Base-by-base conservation (phyloP, 139 green algal species). In the Tetraselmis chui region DNA sequence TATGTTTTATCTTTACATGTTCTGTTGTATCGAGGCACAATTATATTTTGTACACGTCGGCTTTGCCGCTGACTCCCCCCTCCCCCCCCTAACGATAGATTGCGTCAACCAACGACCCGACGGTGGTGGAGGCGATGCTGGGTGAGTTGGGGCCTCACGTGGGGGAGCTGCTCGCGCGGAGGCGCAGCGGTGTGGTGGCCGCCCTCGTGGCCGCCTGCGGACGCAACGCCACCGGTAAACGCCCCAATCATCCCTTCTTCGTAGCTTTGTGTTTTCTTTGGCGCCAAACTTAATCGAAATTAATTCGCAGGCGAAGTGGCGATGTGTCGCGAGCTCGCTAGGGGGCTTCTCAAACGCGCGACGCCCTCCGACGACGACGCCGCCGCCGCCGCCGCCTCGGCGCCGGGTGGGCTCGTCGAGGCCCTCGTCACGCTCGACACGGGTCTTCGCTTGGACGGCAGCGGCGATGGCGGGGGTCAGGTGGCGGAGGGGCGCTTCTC, bases 141-240 rank as follows among this genome's bases (percentile, higher is more conserved):
- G 85, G 86, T 25, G 88, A 91, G 78, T 83, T 95, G 29, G 30
- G 74, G 2, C 67, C 82, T 2, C 31, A 82, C 23, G 81, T 95
- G 76, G 31, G 76, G 1, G 84, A 91, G 59, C 87, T 96, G 83
- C 87, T 96, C 78, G 76, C 84, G n/a, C 59, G 81, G 31, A 81
- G 88, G 45, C 85, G 93, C 28, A 81, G 81, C 2, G 92, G 92
- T 25, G 92, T 96, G 58, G 82, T 94, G 2, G 92, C 90, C n/a
- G 91, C 92, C 29, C 87, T 96, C 81, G 81, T 92, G 76, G 89
- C 87, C n/a, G 85, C 86, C 22, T 88, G 82, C 75, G 88, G 82
- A 0, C 84, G 91, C 2, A 83, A 79, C 0, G 82, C 85, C 23
- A 87, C 76, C 45, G 80, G 45, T 67, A 18, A 5, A 18, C 45